Conservation (phyloP, 441 rosid species). For the Euphorbia corollata region DNA sequence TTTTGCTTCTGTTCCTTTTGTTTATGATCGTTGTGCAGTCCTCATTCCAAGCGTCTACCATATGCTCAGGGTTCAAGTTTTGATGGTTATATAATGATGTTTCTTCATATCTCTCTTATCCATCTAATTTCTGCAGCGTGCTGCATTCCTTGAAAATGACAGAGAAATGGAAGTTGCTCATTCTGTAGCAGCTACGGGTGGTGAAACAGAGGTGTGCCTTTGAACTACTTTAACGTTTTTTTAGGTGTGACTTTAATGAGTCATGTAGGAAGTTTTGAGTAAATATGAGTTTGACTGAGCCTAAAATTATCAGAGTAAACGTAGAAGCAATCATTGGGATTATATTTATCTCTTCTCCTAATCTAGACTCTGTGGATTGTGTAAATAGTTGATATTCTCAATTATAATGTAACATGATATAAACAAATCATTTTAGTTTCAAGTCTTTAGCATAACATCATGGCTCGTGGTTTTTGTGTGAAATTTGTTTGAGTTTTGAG, state of each 20-base stretch:
- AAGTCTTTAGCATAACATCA: too few relatives aligned
- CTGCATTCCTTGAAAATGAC: slow-evolving; percentile 64
- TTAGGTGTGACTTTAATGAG: neutral
- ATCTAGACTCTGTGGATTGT: too few relatives aligned
- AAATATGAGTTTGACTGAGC: neutral
- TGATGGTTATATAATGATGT: neutral
- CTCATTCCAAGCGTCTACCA: too few relatives aligned
- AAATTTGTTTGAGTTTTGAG: too few relatives aligned
- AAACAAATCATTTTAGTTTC: too few relatives aligned
- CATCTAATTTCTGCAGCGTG: slow-evolving; percentile 42
- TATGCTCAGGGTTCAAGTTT: neutral
- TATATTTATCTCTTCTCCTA: neutral
- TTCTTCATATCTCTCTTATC: neutral
- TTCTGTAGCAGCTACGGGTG: slow-evolving; percentile 71
- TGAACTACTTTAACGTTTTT: neutral
- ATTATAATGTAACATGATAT: too few relatives aligned
- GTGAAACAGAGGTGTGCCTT: slow-evolving; percentile 59
- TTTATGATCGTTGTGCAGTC: neutral
- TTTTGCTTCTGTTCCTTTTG: slow-evolving; percentile 19
- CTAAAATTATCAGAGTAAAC: neutral
- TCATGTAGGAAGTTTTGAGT: neutral
- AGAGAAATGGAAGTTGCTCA: slow-evolving; percentile 81
- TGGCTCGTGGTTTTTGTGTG: too few relatives aligned
- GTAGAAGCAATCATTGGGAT: neutral
- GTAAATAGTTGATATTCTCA: too few relatives aligned